Evolutionary conservation across 345 rosid species (phyloP), one percentile per base, ranked within the genome.

Genomic region (Salix caprea): DNA sequence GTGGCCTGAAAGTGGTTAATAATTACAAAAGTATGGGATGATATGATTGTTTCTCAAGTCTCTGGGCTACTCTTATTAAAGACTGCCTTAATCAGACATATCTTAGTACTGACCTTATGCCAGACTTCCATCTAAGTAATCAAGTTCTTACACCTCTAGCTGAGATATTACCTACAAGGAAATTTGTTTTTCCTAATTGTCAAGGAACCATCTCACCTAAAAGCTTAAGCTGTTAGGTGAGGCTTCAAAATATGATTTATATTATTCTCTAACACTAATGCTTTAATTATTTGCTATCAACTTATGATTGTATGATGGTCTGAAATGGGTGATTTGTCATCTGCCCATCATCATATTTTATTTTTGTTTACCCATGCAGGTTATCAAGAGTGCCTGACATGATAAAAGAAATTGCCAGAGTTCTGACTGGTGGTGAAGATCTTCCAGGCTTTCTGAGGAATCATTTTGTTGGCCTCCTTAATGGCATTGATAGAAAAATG

Each of bases 391-490:
- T 91, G 52, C 98, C 98, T 8, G 86, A 80, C 76, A 85, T 91
- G 87, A 85, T 95, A 75, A 93, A 87, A 84, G 89, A 93, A 81
- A 89, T 95, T 70, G 87, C 99, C 70, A 84, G 86, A 81, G 90
- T 91, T 80, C 88, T 93, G 76, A 93, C 97, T 56, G 86, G 88
- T 66, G 84, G 83, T 23, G 97, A 95, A 78, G 97, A 91, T 83
- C 93, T 93, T 81, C 88, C 97, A 60, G 88, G 86, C 71, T 95
- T 95, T 82, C 82, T 93, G 84, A 91, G 93, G 85, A 90, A 90
- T 85, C 99, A 95, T 85, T 95, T 95, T 93, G 98, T 95, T 83
- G 91, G 97, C 71, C 96, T 95, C 67, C 98, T 95, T 69, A 93
- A 95, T 79, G 90, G 93, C 81, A 91, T 95, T 42, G 99, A 95